Evolutionary conservation across 139 green algal species (phyloP).

Genomic region (Pedinophyceae sp.): DNA sequence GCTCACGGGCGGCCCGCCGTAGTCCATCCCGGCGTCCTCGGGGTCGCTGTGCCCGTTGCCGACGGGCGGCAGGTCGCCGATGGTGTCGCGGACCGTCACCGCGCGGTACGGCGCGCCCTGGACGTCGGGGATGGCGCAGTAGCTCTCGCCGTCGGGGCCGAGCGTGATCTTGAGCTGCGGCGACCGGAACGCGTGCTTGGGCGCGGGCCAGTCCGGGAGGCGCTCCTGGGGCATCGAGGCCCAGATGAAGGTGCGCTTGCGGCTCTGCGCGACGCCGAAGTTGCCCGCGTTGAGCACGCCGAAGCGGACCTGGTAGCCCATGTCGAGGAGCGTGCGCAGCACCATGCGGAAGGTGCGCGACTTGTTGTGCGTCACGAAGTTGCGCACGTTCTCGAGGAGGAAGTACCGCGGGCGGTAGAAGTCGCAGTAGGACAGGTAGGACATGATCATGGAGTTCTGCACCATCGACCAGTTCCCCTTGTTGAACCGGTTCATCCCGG

Average conservation of each 20-base stretch:
- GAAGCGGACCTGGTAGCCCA: slow-evolving; percentile 97
- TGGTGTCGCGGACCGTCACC: slow-evolving; percentile 84
- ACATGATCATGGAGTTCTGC: slow-evolving; percentile 94
- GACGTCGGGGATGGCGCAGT: slow-evolving; percentile 41
- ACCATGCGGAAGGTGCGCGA: slow-evolving; percentile 83
- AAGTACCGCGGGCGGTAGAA: slow-evolving; percentile 88
- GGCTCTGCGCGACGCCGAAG: slow-evolving; percentile 82
- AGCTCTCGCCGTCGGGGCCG: slow-evolving; percentile 18
- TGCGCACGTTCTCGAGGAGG: slow-evolving; percentile 93
- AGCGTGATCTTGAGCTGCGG: slow-evolving; percentile 30
- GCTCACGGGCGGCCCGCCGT: slow-evolving; percentile 26
- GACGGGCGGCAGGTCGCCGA: slow-evolving; percentile 75
- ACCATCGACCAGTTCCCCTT: slow-evolving; percentile 88
- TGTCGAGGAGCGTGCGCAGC: slow-evolving; percentile 75
- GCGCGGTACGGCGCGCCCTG: slow-evolving; percentile 62
- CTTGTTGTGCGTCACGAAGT: slow-evolving; percentile 94
- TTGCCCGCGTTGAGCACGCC: slow-evolving; percentile 91
- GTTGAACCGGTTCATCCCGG: slow-evolving; percentile 98
- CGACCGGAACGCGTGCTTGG: slow-evolving; percentile 68
- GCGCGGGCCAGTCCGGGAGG: slow-evolving; percentile 75
- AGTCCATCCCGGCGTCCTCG: slow-evolving; percentile 32
- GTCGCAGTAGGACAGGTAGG: slow-evolving; percentile 79
- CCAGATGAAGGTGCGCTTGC: slow-evolving; percentile 95
- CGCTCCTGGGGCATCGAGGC: slow-evolving; percentile 55
- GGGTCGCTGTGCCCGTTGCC: too few species aligned